These are phyloP conservation scores for Dioscorea alata DNA, from an alignment of 106 monocot genomes.

Conservation along the genomic window DNA sequence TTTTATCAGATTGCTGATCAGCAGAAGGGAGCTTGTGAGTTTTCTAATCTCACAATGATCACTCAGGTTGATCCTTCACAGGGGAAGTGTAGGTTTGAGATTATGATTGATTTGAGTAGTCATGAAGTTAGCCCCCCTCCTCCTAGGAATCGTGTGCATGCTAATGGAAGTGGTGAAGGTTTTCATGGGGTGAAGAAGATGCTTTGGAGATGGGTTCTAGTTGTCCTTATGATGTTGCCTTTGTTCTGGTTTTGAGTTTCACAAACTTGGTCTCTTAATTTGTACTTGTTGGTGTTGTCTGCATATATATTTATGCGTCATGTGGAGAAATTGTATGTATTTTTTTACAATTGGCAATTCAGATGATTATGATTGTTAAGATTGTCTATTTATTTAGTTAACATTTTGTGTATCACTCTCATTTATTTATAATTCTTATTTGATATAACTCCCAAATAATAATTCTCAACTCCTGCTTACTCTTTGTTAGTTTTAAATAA, in stretches of 20 bases:
- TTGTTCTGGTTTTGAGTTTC: neutral
- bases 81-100: conserved; percentile 54
- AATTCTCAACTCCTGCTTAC: no score
- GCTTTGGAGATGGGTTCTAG: no score
- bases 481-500: no score
- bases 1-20: conserved; percentile 62
- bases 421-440: no score
- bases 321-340: no score
- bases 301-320: neutral
- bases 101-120: conserved; percentile 63
- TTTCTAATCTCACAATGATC: conserved; percentile 39
- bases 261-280: neutral
- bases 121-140: conserved; percentile 19
- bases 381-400: no score
- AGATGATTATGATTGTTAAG: no score
- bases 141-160: neutral
- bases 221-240: no score
- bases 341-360: no score
- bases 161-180: neutral
- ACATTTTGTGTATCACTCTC: no score
- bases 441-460: no score
- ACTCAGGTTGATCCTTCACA: conserved; percentile 63
- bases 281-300: neutral
- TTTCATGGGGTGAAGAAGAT: neutral
- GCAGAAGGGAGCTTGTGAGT: conserved; percentile 56